Percentiles rank a stretch among this genome's conserved stretches.
phyloP scores from a whole-genome alignment of 2,329 filamentous ascomycete species.

The Epichloe festucae region DNA sequence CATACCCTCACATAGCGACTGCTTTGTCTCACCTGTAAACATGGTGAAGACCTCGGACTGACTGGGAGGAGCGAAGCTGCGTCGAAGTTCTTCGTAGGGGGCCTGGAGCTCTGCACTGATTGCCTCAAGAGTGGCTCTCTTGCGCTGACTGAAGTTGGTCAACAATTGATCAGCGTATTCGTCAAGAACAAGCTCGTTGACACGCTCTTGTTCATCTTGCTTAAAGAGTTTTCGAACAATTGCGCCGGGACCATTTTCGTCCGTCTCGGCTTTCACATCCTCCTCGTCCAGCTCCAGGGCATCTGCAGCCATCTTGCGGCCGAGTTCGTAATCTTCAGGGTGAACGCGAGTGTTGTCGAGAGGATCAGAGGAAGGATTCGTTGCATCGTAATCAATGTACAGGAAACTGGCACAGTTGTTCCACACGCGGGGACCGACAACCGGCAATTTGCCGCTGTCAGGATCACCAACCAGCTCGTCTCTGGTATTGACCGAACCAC shows the following conservation, averaged over 20 bases:
- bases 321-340: conserved; percentile 95
- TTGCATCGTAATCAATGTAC: conserved; percentile 76
- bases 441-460: conserved; percentile 61
- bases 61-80: conserved; percentile 57
- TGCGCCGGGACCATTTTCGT: conserved; percentile 78
- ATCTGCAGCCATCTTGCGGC: conserved; percentile 96
- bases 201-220: conserved; percentile 84
- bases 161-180: conserved; percentile 95
- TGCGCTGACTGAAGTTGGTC: conserved; percentile 82
- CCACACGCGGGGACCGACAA: conserved; percentile 84
- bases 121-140: conserved; percentile 89
- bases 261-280: conserved; percentile 87
- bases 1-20: conserved; percentile 79
- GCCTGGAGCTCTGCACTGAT: conserved; percentile 87
- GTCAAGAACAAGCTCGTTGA: conserved; percentile 91
- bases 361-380: conserved; percentile 73
- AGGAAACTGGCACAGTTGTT: conserved; percentile 96
- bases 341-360: conserved; percentile 95
- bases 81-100: conserved; percentile 87
- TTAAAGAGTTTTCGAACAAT: conserved; percentile 92
- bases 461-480: conserved; percentile 83
- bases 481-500: conserved; percentile 70
- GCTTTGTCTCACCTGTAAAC: conserved; percentile 84
- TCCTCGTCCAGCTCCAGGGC: conserved; percentile 94
- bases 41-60: conserved; percentile 85